Conservation (phyloP, 306 rosid species). For the Purshia tridentata region DNA sequence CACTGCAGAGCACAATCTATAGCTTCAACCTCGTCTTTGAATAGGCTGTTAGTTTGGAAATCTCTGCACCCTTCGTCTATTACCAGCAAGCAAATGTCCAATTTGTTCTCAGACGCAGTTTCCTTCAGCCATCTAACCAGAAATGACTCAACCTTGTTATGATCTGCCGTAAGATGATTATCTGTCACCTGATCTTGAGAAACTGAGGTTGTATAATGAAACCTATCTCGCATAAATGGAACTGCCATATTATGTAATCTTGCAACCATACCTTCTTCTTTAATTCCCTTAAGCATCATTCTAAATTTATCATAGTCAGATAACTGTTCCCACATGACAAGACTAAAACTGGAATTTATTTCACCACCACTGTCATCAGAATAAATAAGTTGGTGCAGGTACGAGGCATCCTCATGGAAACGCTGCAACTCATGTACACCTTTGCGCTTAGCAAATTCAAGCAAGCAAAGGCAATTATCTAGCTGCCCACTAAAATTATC, state of each 20-base stretch:
- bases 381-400: conserved; percentile 76
- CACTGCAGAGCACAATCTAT: conserved; percentile 89
- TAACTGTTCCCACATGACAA: conserved; percentile 68
- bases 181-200: conserved; percentile 36
- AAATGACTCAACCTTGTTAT: conserved; percentile 60
- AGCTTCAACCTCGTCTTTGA: conserved; percentile 73
- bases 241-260: conserved; percentile 69
- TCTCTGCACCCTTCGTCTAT: conserved; percentile 85
- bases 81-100: conserved; percentile 74
- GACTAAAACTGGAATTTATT: conserved; percentile 46
- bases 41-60: conserved; percentile 48
- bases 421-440: conserved; percentile 73
- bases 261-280: conserved; percentile 58
- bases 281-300: conserved; percentile 84
- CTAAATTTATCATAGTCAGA: conserved; percentile 77
- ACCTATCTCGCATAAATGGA: conserved; percentile 73
- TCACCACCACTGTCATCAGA: conserved; percentile 57
- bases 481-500: conserved; percentile 86
- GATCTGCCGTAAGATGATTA: conserved; percentile 31
- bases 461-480: conserved; percentile 76
- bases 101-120: conserved; percentile 67
- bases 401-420: conserved; percentile 65
- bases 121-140: conserved; percentile 93
- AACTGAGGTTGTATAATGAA: conserved; percentile 31
- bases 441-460: conserved; percentile 72